Percentiles rank a stretch among this genome's conserved stretches.
These are phyloP conservation scores for Spizellomyces punctatus DNA, from an alignment of 192 early-diverging fungal species.

Conservation along the genomic window DNA sequence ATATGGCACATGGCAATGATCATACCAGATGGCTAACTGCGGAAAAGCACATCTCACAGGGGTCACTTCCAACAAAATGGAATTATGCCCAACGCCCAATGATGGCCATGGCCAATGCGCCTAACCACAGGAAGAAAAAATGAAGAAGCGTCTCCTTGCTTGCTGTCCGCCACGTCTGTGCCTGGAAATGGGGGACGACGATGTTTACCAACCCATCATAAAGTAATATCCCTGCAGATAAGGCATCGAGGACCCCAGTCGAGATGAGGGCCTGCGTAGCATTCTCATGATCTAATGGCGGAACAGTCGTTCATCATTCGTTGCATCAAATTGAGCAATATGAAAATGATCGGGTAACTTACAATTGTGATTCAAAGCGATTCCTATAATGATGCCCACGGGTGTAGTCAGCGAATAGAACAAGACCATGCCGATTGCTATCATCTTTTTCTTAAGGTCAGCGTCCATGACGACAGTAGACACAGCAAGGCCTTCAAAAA, in stretches of 20 bases:
- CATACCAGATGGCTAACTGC: too few species aligned
- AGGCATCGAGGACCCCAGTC: slow-evolving; percentile 71
- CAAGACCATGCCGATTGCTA: slow-evolving; percentile 4
- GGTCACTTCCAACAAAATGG: background rate
- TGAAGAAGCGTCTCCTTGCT: slow-evolving; percentile 44
- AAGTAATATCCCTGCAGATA: slow-evolving; percentile 81
- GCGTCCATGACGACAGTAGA: slow-evolving; percentile 34
- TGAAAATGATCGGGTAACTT: too few species aligned
- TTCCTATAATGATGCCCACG: slow-evolving; percentile 77
- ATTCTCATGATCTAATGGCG: background rate
- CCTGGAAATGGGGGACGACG: slow-evolving; percentile 29
- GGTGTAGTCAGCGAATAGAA: slow-evolving; percentile 76
- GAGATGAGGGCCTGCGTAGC: slow-evolving; percentile 28
- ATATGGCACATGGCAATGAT: too few species aligned
- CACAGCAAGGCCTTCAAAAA: slow-evolving; percentile 48
- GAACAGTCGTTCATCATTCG: slow-evolving; percentile 17
- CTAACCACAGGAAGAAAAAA: slow-evolving; percentile 67
- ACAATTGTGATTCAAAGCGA: slow-evolving; percentile 55
- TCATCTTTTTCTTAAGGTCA: background rate
- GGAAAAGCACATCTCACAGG: too few species aligned
- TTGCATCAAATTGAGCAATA: too few species aligned
- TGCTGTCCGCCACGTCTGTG: slow-evolving; percentile 43
- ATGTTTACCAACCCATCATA: slow-evolving; percentile 60
- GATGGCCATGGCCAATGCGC: slow-evolving; percentile 76
- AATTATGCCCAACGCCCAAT: slow-evolving; percentile 76